Conservation (phyloP, 2,329 filamentous ascomycete species). For the Fusarium beomiforme region DNA sequence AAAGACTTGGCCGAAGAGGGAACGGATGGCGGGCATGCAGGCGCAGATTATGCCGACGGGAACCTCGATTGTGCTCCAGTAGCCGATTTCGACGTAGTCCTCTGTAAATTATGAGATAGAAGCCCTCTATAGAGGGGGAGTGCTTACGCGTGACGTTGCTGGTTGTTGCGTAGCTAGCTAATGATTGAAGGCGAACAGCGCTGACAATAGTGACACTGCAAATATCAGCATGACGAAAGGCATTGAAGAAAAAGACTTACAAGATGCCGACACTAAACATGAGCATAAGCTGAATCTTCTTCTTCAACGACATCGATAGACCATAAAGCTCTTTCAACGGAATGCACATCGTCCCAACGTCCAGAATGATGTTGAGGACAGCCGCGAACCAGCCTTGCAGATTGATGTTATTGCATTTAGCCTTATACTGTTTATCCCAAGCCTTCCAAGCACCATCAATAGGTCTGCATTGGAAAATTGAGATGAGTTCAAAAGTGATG, state of each 20-base stretch:
- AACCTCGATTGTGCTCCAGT: slow-evolving; percentile 46
- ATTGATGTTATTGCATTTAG: slow-evolving; percentile 59
- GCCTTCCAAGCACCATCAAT: slow-evolving; percentile 59
- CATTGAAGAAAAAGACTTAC: neutral
- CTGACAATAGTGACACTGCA: slow-evolving; percentile 14
- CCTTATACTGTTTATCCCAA: slow-evolving; percentile 57
- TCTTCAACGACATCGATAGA: neutral
- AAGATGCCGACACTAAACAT: slow-evolving; percentile 25
- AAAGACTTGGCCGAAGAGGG: slow-evolving; percentile 26
- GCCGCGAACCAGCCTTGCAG: slow-evolving; percentile 59
- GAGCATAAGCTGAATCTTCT: slow-evolving; percentile 23
- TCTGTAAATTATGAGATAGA: slow-evolving; percentile 7
- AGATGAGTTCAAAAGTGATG: slow-evolving; percentile 45
- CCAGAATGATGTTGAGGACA: slow-evolving; percentile 58
- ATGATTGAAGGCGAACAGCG: slow-evolving; percentile 5
- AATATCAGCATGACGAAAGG: neutral
- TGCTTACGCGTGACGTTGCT: slow-evolving; percentile 17
- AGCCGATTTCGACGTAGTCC: slow-evolving; percentile 39
- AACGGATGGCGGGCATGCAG: slow-evolving; percentile 42
- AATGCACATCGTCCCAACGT: slow-evolving; percentile 46
- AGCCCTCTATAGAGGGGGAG: neutral
- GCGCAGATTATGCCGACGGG: slow-evolving; percentile 45
- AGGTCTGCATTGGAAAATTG: slow-evolving; percentile 59
- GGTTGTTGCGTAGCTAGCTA: slow-evolving; percentile 20
- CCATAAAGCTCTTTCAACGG: slow-evolving; percentile 10